Evolutionary conservation across 2,329 filamentous ascomycete genomes (phyloP).

Genomic region (Sclerotinia sclerotiorum): DNA sequence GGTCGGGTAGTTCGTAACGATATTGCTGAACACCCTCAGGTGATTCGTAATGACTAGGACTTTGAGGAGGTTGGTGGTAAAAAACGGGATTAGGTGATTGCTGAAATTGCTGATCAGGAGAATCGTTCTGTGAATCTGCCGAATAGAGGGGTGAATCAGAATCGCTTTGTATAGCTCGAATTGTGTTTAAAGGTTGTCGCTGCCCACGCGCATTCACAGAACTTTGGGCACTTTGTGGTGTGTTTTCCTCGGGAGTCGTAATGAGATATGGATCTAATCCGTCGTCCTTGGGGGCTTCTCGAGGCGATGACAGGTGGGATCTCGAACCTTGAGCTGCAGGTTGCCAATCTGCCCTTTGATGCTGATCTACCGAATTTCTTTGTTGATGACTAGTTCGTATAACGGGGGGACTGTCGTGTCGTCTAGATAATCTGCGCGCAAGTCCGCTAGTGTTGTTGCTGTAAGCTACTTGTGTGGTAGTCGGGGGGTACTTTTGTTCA

Average conservation of each 20-base stretch:
- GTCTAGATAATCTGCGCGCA: constrained; percentile 57
- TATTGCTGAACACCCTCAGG: constrained; percentile 35
- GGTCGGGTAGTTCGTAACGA: constrained; percentile 32
- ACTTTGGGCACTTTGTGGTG: constrained; percentile 27
- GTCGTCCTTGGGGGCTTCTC: constrained; percentile 36
- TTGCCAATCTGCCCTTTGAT: constrained; percentile 42
- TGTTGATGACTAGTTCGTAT: constrained; percentile 46
- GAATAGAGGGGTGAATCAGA: constrained; percentile 29
- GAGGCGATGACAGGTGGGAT: constrained; percentile 37
- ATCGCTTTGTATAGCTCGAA: constrained; percentile 35
- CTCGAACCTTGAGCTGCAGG: constrained; percentile 39
- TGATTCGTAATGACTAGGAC: constrained; percentile 22
- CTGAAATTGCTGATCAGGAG: constrained; percentile 41
- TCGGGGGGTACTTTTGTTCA: constrained; percentile 30
- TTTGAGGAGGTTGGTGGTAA: constrained; percentile 16
- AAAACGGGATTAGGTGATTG: constrained; percentile 24
- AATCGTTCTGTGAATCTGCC: constrained; percentile 40
- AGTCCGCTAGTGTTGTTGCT: constrained; percentile 53
- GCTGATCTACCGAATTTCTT: constrained; percentile 43
- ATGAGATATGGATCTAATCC: constrained; percentile 38
- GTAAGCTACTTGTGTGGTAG: constrained; percentile 20
- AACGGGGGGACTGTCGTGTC: constrained; percentile 48
- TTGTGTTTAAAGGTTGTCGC: constrained; percentile 33
- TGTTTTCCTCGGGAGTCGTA: constrained; percentile 29
- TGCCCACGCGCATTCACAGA: constrained; percentile 7